These are phyloP conservation scores for Dicorynia guianensis DNA, from an alignment of 306 rosid genomes.

Conservation along the genomic window DNA sequence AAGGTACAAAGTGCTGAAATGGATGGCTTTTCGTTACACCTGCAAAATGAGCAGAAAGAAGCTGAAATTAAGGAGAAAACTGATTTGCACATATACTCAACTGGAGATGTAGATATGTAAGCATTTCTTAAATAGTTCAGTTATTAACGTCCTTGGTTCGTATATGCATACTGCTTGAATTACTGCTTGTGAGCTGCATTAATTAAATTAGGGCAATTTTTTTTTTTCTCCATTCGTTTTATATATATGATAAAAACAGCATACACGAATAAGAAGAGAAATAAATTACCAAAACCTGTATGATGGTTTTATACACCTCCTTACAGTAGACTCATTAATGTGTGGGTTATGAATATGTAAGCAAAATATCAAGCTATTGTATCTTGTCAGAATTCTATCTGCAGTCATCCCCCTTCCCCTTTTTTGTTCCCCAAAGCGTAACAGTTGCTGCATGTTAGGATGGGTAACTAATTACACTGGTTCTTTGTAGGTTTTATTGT, in stretches of 20 bases:
- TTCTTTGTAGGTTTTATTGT: slow-evolving; percentile 20
- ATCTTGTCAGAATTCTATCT: slow-evolving; percentile 16
- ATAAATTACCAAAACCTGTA: neutral
- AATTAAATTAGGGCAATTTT: neutral
- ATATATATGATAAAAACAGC: neutral
- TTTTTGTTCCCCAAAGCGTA: slow-evolving; percentile 11
- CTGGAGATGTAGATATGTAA: slow-evolving; percentile 87
- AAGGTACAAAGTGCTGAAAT: slow-evolving; percentile 67
- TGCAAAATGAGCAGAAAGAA: slow-evolving; percentile 74
- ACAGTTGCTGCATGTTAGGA: slow-evolving; percentile 24
- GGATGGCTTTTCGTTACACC: slow-evolving; percentile 81
- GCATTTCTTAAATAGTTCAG: slow-evolving; percentile 24
- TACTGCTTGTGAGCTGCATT: neutral
- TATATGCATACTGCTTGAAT: slow-evolving; percentile 16
- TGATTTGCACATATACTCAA: slow-evolving; percentile 78
- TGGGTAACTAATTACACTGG: neutral
- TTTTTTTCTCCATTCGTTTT: neutral
- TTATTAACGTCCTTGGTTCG: slow-evolving; percentile 20
- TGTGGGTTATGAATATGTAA: neutral
- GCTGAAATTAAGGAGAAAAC: slow-evolving; percentile 65
- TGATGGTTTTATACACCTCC: neutral
- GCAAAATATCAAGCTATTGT: slow-evolving; percentile 13
- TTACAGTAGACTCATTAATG: neutral
- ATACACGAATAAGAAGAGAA: neutral
- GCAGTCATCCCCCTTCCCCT: slow-evolving; percentile 9